A percentile compares a stretch with the other conserved stretches of the same genome.
phyloP scores from a whole-genome alignment of 768 basidiomycete genomes.

The Boletellus ananiceps region DNA sequence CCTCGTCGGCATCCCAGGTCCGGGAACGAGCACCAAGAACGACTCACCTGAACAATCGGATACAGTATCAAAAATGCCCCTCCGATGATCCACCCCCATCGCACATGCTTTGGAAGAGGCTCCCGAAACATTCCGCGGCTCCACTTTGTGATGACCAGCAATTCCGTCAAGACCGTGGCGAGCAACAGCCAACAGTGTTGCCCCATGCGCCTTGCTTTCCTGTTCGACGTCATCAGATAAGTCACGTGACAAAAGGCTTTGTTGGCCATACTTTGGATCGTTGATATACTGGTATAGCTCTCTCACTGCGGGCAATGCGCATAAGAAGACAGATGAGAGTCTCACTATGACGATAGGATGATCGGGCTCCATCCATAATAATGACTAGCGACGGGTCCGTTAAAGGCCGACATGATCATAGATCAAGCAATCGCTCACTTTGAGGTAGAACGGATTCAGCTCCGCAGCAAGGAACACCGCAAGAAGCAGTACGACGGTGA shows the following conservation, averaged over 20 bases:
- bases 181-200: conserved; percentile 85
- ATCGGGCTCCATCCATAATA: conserved; percentile 88
- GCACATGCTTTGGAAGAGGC: conserved; percentile 59
- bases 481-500: conserved; percentile 69
- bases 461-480: conserved; percentile 81
- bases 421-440: conserved; percentile 42
- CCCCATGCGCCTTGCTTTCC: conserved; percentile 83
- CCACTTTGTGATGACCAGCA: conserved; percentile 81
- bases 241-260: neutral
- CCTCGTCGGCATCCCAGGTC: conserved; percentile 8
- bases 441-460: conserved; percentile 84
- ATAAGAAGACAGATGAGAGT: conserved; percentile 74
- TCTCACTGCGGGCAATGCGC: conserved; percentile 80
- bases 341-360: conserved; percentile 76
- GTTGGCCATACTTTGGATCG: conserved; percentile 58
- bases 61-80: conserved; percentile 60
- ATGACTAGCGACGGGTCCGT: conserved; percentile 23
- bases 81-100: conserved; percentile 63
- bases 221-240: conserved; percentile 26
- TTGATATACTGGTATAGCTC: conserved; percentile 83
- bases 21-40: neutral
- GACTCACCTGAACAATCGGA: conserved; percentile 59
- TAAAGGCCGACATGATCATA: conserved; percentile 15
- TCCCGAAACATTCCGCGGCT: conserved; percentile 63
- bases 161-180: conserved; percentile 79